phyloP scores from a whole-genome alignment of 129 eudicot species.

The Artemisia argyi region DNA sequence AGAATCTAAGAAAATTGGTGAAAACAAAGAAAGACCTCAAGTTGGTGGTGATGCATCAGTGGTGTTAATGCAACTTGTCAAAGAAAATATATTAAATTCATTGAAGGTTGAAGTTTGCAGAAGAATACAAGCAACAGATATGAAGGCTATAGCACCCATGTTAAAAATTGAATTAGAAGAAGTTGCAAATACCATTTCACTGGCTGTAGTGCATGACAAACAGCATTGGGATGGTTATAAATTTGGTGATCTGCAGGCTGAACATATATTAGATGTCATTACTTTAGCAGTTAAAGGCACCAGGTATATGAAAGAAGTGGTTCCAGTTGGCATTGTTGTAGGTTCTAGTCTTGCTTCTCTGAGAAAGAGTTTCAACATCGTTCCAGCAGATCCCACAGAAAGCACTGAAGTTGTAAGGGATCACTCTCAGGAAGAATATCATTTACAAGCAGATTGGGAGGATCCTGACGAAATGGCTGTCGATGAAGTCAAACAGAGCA shows the following conservation, averaged over 20 bases:
- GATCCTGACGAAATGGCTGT: slow-evolving; percentile 26
- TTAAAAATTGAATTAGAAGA: slow-evolving; percentile 60
- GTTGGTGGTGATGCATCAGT: slow-evolving; percentile 24
- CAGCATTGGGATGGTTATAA: slow-evolving; percentile 34
- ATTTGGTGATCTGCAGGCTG: slow-evolving; percentile 50
- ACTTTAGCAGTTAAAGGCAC: slow-evolving; percentile 65
- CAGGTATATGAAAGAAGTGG: slow-evolving; percentile 51
- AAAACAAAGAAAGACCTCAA: slow-evolving; percentile 24
- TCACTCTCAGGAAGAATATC: slow-evolving; percentile 28
- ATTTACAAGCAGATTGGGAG: slow-evolving; percentile 22
- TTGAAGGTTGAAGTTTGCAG: slow-evolving; percentile 67
- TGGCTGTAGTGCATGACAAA: slow-evolving; percentile 52
- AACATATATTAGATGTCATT: slow-evolving; percentile 48
- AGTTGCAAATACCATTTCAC: slow-evolving; percentile 56
- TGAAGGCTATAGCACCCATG: slow-evolving; percentile 48
- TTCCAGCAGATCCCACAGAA: slow-evolving; percentile 31
- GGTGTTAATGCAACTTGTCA: slow-evolving; percentile 37
- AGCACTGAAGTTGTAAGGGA: slow-evolving; percentile 27
- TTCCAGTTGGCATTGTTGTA: slow-evolving; percentile 87
- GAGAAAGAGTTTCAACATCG: slow-evolving; percentile 40
- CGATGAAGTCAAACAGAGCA: slow-evolving; percentile 25
- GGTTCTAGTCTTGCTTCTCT: slow-evolving; percentile 84
- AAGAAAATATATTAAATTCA: slow-evolving; percentile 45
- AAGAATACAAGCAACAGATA: slow-evolving; percentile 46
- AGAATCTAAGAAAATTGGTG: slow-evolving; percentile 21